Conservation (phyloP, 192 early-diverging fungal genomes). For the Coemansia aciculifera region DNA sequence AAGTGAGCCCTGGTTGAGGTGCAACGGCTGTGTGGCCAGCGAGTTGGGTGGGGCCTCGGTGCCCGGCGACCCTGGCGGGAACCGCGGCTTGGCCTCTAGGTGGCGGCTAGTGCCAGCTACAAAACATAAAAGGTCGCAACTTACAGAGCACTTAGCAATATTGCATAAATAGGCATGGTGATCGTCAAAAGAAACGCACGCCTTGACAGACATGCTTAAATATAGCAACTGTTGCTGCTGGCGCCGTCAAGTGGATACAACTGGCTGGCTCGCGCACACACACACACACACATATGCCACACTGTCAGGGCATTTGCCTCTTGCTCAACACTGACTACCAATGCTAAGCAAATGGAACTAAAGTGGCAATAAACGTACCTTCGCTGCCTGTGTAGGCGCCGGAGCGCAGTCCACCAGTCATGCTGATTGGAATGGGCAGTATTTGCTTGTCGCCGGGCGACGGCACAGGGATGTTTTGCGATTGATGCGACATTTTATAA, state of each 20-base stretch:
- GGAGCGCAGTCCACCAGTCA: background rate
- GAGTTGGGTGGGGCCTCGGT: conserved; percentile 42
- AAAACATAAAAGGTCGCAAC: background rate
- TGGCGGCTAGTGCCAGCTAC: background rate
- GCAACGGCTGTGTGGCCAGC: conserved; percentile 12
- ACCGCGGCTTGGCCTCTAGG: background rate
- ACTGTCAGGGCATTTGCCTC: background rate
- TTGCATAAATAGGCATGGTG: background rate
- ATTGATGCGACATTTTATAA: conserved; percentile 33
- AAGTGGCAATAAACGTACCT: background rate
- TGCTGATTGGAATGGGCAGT: conserved; percentile 28
- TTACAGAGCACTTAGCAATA: background rate
- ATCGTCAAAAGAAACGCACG: background rate
- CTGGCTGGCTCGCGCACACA: too few relatives aligned
- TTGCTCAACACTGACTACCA: background rate
- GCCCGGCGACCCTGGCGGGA: conserved; percentile 17
- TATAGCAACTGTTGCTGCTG: background rate
- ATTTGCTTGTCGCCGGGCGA: background rate
- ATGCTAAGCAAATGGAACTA: background rate
- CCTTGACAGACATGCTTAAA: background rate
- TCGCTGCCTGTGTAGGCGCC: background rate
- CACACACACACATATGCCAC: background rate
- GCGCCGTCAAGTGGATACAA: background rate
- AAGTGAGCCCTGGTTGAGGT: conserved; percentile 8
- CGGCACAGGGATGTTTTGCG: conserved; percentile 3